These are phyloP conservation scores for Solanum tarijense DNA, from an alignment of 257 asterid genomes.

Conservation along the genomic window DNA sequence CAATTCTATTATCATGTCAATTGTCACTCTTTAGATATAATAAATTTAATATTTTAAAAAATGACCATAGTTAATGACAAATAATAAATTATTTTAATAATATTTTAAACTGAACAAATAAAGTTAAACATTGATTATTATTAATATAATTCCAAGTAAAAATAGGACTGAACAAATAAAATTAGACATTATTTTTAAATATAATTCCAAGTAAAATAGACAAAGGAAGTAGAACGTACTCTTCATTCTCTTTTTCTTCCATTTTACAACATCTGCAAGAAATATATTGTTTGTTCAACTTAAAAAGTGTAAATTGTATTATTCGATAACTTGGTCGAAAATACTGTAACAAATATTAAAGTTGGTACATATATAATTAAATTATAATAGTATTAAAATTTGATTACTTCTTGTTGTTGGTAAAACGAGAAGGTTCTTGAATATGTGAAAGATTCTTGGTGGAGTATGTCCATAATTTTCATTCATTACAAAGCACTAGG, in stretches of 20 bases:
- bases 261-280: background rate
- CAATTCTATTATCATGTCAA: background rate
- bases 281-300: background rate
- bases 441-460: background rate
- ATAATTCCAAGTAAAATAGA: background rate
- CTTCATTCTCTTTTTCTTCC: background rate
- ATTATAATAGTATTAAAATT: background rate
- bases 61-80: background rate
- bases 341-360: background rate
- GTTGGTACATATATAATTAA: background rate
- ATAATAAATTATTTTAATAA: background rate
- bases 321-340: background rate
- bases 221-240: background rate
- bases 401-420: background rate
- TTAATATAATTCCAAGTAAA: background rate
- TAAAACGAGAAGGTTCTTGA: background rate
- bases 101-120: background rate
- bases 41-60: background rate
- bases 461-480: background rate
- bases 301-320: background rate
- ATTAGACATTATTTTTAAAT: no score
- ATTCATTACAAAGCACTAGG: background rate
- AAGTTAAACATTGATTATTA: no score
- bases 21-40: background rate
- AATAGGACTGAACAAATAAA: background rate